phyloP scores from a whole-genome alignment of 495 filamentous ascomycete species.

The Tuber indicum region DNA sequence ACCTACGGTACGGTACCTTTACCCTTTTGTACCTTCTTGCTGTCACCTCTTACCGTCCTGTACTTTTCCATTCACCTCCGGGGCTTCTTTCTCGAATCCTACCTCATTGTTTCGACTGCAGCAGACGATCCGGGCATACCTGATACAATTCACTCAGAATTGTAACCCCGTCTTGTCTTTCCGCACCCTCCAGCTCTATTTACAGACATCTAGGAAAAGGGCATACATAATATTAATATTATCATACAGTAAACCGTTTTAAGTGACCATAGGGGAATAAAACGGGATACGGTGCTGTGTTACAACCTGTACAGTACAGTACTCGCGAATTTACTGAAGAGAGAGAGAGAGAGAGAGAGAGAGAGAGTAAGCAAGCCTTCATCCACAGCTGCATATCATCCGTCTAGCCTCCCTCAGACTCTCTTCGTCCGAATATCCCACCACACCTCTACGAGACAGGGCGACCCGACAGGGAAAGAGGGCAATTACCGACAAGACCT shows the following conservation, averaged over 20 bases:
- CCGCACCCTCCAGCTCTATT: not conserved
- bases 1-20: not conserved
- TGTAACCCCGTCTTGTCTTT: not conserved
- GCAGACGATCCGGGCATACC: not conserved
- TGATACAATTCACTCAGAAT: not conserved
- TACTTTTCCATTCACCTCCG: not conserved
- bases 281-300: not conserved
- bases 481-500: not conserved
- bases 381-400: not conserved
- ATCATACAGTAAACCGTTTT: not conserved
- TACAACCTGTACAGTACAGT: not conserved
- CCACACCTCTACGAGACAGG: not conserved
- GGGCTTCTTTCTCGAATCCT: not conserved
- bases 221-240: no score
- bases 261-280: not conserved
- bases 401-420: not conserved
- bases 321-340: not conserved
- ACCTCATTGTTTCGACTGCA: not conserved
- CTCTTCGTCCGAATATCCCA: not conserved
- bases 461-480: not conserved
- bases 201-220: not conserved
- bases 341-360: not conserved
- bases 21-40: not conserved
- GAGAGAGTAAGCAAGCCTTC: not conserved
- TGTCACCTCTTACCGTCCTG: not conserved